Base-by-base conservation (phyloP, 1,284 basidiomycete genomes). In the Cryptococcus neoformans region DNA sequence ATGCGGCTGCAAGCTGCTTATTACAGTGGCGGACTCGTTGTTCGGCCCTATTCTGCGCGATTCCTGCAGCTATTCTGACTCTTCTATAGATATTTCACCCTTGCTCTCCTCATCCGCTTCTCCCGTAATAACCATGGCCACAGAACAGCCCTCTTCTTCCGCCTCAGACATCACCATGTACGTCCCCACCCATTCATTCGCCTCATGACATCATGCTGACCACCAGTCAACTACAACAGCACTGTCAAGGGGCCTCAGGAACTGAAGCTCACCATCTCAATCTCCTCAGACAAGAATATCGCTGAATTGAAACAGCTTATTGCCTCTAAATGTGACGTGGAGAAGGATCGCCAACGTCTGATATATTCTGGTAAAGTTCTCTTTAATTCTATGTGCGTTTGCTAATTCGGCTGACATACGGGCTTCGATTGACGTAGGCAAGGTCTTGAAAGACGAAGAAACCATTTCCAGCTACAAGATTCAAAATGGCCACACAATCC, bases 221-320 rank as follows among this genome's bases (percentile, higher is more conserved):
- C 21, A 21, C 21, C 21, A 21, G 21, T 21, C 21, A 21, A 21
- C 21, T 21, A 21, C 21, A 21, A 21, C 21, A 78, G 75, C 56
- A 78, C 70, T 28, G 68, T 79, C 65, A 79, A 79, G 69, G 91
- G 91, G 14, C 90, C 92, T 1, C 89, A 84, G 70, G 91, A 94
- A 79, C 82, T 93, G 75, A 94, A 94, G 81, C 83, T 95, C 35
- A 85, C 89, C 69, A 88, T 95, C 62, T 81, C 84, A 16, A 92
- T 94, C 68, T 78, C 81, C 44, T 83, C 85, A 8, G 77, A 81
- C 53, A 83, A 85, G 45, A 88, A 86, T 0, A 90, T 94, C 41
- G 79, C 82, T 48, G 90, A 95, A 61, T 85, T 95, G 68, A 94
- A 95, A 80, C 82, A 87, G 62, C 85, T 87, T 38, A 90, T 95